Conservation (phyloP, 192 early-diverging fungal species). For the Coemansia sp. region DNA sequence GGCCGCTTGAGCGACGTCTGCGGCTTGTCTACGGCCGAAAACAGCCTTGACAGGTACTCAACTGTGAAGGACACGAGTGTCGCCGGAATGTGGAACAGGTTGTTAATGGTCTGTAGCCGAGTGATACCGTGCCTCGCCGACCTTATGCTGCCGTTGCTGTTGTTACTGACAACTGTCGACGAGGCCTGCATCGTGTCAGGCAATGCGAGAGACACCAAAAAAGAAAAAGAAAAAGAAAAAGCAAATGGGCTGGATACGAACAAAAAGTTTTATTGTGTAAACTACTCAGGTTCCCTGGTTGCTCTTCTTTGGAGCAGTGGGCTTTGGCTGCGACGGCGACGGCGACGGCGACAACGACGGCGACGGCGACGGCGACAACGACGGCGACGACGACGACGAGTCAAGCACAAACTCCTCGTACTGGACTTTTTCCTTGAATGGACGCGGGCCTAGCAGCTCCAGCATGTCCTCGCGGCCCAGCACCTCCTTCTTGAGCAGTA, state of each 20-base stretch:
- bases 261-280: no score
- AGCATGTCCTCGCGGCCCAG: conserved; percentile 96
- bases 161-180: conserved; percentile 2
- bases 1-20: conserved; percentile 24
- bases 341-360: conserved; percentile 35
- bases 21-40: conserved; percentile 35
- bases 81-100: conserved; percentile 40
- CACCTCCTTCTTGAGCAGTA: conserved; percentile 96
- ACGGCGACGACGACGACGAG: conserved; percentile 33
- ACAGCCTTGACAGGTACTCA: conserved; percentile 41
- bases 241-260: neutral
- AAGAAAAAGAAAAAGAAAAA: neutral
- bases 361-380: conserved; percentile 24
- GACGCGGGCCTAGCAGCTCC: conserved; percentile 76
- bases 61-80: conserved; percentile 36
- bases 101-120: conserved; percentile 8
- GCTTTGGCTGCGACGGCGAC: neutral
- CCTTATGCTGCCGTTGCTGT: conserved; percentile 5
- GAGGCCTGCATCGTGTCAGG: neutral
- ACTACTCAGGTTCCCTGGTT: no score
- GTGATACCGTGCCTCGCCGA: neutral
- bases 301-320: conserved; percentile 5
- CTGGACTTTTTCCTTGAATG: conserved; percentile 70
- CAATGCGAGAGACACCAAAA: neutral
- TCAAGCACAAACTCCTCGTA: conserved; percentile 66